These are phyloP conservation scores for Suillus lakei DNA, from an alignment of 768 basidiomycete species.

Conservation along the genomic window DNA sequence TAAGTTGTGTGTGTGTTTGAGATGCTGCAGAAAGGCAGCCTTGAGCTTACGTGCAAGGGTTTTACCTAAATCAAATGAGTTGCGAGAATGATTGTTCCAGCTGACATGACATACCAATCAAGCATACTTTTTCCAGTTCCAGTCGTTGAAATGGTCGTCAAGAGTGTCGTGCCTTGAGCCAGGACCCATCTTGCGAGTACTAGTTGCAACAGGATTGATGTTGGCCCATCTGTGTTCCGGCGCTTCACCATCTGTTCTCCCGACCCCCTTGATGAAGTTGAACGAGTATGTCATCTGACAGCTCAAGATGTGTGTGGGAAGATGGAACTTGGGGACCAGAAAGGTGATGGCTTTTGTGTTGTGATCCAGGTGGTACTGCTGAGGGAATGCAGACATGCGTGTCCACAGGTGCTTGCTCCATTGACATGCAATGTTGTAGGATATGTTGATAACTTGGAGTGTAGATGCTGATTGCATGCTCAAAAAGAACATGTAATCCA, in stretches of 20 bases:
- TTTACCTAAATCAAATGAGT: background rate
- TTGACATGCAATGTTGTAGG: conserved; percentile 25
- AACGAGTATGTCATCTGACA: conserved; percentile 35
- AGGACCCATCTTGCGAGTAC: conserved; percentile 40
- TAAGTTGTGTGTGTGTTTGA: background rate
- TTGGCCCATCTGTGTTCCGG: conserved; percentile 41
- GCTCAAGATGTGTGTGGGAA: conserved; percentile 31
- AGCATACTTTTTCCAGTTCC: conserved; percentile 38
- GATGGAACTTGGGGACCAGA: conserved; percentile 42
- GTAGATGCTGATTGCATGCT: background rate
- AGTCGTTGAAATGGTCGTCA: conserved; percentile 38
- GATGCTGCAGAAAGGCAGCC: background rate
- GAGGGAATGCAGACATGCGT: conserved; percentile 5
- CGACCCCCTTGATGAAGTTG: conserved; percentile 30
- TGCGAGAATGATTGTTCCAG: background rate
- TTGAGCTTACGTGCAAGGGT: background rate
- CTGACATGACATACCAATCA: conserved; percentile 26
- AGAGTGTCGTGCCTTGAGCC: conserved; percentile 36
- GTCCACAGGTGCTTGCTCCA: conserved; percentile 15
- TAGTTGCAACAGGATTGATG: conserved; percentile 32
- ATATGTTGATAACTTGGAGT: conserved; percentile 13
- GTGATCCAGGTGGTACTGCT: conserved; percentile 14
- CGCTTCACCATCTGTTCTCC: conserved; percentile 39
- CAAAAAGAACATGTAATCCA: conserved; percentile 21
- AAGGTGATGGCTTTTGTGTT: conserved; percentile 6